Evolutionary conservation across 23 red algal genomes (phyloP).

Genomic region (Gracilaria vermiculophylla): DNA sequence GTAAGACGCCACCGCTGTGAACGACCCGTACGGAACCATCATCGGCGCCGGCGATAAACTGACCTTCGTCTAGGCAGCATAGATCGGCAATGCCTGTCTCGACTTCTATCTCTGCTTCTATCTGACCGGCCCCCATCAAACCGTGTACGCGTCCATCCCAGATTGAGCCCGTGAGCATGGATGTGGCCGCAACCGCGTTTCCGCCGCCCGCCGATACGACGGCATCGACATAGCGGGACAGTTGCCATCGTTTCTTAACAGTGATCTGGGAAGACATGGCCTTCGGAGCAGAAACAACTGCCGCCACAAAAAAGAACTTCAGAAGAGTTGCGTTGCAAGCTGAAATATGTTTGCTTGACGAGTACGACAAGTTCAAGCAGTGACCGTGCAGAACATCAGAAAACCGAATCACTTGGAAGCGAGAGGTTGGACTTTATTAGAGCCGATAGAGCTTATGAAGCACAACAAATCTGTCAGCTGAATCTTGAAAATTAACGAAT

Average conservation of each 20-base stretch:
- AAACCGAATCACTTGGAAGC: no score
- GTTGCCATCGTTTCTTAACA: slow-evolving; percentile 61
- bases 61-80: slow-evolving; percentile 65
- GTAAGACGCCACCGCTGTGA: slow-evolving; percentile 66
- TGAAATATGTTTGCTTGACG: no score
- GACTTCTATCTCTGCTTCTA: slow-evolving; percentile 79
- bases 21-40: slow-evolving; percentile 81
- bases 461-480: no score
- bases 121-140: slow-evolving; percentile 74
- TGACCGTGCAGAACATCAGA: no score
- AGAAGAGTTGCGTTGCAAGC: no score
- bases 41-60: slow-evolving; percentile 79
- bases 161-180: slow-evolving; percentile 59
- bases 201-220: slow-evolving; percentile 73
- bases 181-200: slow-evolving; percentile 82
- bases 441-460: no score
- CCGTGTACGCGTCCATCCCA: slow-evolving; percentile 86
- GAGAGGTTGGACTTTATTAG: no score
- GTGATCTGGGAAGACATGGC: neutral
- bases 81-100: slow-evolving; percentile 69
- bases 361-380: no score
- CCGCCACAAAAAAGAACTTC: neutral
- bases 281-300: no score
- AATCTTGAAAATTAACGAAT: no score
- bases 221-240: slow-evolving; percentile 74